A percentile compares a stretch with the other conserved stretches of the same genome.
phyloP scores from a whole-genome alignment of 2,329 filamentous ascomycete genomes.

The Sporothrix dimorphospora region DNA sequence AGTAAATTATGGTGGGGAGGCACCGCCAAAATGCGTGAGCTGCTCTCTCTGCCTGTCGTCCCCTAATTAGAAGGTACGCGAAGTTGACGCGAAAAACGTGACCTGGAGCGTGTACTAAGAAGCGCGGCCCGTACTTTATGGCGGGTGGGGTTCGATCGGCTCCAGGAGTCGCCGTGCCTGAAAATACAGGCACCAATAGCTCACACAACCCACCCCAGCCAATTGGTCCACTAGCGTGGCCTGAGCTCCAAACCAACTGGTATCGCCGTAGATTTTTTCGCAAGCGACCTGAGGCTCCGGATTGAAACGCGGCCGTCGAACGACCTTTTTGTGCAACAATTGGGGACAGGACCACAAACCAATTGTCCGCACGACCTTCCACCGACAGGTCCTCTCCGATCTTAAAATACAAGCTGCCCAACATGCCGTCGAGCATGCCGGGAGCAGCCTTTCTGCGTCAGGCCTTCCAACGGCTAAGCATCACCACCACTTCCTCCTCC shows the following conservation, averaged over 20 bases:
- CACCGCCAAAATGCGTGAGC: not conserved
- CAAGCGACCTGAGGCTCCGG: not conserved
- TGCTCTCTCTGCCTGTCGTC: slow-evolving; percentile 13
- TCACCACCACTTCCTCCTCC: slow-evolving; percentile 36
- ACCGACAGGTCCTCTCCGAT: not conserved
- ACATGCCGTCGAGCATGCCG: slow-evolving; percentile 44
- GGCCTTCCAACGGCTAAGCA: slow-evolving; percentile 55
- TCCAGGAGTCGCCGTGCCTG: not conserved
- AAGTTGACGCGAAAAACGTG: slow-evolving; percentile 52
- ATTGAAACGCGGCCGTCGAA: not conserved
- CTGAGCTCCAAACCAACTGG: slow-evolving; percentile 18
- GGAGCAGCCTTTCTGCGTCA: slow-evolving; percentile 47
- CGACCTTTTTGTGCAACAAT: slow-evolving; percentile 5
- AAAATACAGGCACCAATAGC: slow-evolving; percentile 18
- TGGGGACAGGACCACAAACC: not conserved
- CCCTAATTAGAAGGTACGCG: slow-evolving; percentile 38
- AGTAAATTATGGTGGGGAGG: slow-evolving; percentile 1
- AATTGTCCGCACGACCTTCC: not conserved
- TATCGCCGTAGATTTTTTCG: slow-evolving; percentile 22
- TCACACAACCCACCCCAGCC: not conserved
- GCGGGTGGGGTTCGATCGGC: not conserved
- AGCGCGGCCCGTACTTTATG: not conserved
- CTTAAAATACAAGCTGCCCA: not conserved
- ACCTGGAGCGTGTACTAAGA: slow-evolving; percentile 34
- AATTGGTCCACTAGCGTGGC: slow-evolving; percentile 3